Conservation (phyloP, 2,329 filamentous ascomycete species). For the Talaromyces rugulosus region DNA sequence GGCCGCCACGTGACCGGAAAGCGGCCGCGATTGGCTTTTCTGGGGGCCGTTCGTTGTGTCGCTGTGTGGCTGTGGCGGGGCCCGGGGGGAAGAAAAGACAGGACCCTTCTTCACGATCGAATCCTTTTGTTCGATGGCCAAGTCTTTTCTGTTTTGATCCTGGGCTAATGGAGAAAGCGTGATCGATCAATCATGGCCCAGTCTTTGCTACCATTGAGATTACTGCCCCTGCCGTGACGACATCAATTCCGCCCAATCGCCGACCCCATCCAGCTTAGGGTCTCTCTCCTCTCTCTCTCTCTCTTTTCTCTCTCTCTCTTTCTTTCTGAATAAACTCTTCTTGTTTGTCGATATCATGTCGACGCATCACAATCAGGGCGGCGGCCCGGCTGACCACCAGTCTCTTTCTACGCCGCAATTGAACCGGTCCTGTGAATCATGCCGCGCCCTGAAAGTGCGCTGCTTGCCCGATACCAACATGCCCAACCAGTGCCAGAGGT, state of each 20-base stretch:
- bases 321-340: neutral
- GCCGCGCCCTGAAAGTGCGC: conserved; percentile 33
- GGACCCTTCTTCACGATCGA: no score
- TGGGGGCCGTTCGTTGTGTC: neutral
- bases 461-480: conserved; percentile 28
- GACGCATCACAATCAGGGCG: conserved; percentile 21
- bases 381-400: conserved; percentile 17
- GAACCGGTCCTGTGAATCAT: conserved; percentile 35
- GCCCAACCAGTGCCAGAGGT: conserved; percentile 34
- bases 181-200: neutral
- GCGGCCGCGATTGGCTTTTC: neutral
- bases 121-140: neutral
- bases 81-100: neutral
- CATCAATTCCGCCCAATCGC: neutral
- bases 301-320: no score
- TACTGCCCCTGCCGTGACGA: neutral
- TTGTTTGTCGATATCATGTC: conserved; percentile 21
- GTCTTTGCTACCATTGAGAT: neutral
- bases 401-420: conserved; percentile 24
- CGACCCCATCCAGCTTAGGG: neutral
- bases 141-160: neutral
- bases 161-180: neutral
- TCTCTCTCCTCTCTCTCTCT: no score
- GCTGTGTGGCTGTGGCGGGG: neutral
- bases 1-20: neutral